A percentile compares a stretch with the other conserved stretches of the same genome.
These are phyloP conservation scores for Ophiostoma sp. DNA, from an alignment of 2,329 filamentous ascomycete species.

Conservation along the genomic window DNA sequence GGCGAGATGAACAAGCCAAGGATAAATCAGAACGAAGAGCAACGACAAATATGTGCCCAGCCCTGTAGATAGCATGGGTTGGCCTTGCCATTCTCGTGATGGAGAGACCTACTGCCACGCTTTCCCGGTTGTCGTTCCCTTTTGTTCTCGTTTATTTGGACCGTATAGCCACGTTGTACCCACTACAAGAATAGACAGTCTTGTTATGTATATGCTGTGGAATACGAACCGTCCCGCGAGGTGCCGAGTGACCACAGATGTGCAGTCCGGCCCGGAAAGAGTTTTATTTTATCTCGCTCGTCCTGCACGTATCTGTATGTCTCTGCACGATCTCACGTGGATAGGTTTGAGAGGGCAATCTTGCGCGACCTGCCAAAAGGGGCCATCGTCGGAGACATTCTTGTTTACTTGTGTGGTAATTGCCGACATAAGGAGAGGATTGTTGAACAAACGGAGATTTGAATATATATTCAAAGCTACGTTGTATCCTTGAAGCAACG, in stretches of 20 bases:
- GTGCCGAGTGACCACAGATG: neutral
- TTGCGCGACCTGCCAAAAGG: neutral
- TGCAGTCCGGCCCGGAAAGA: neutral
- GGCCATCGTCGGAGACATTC: neutral
- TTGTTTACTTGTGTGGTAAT: neutral
- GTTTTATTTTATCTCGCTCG: neutral
- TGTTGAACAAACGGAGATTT: neutral
- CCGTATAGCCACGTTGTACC: neutral
- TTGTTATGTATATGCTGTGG: neutral
- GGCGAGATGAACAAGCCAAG: neutral
- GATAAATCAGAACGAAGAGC: neutral
- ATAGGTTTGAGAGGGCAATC: neutral
- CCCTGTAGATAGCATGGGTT: constrained; percentile 2
- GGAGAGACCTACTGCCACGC: neutral
- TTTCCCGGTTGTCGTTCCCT: neutral
- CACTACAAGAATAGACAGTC: neutral
- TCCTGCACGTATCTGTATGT: neutral
- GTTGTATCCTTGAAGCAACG: neutral
- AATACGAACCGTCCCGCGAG: neutral
- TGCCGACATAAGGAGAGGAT: neutral
- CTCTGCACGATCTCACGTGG: neutral
- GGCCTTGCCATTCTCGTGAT: neutral
- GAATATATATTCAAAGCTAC: neutral
- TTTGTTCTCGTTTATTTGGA: neutral
- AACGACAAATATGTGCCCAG: neutral